These are phyloP conservation scores for Colletotrichum spaethianum DNA, from an alignment of 2,329 filamentous ascomycete species.

Conservation along the genomic window DNA sequence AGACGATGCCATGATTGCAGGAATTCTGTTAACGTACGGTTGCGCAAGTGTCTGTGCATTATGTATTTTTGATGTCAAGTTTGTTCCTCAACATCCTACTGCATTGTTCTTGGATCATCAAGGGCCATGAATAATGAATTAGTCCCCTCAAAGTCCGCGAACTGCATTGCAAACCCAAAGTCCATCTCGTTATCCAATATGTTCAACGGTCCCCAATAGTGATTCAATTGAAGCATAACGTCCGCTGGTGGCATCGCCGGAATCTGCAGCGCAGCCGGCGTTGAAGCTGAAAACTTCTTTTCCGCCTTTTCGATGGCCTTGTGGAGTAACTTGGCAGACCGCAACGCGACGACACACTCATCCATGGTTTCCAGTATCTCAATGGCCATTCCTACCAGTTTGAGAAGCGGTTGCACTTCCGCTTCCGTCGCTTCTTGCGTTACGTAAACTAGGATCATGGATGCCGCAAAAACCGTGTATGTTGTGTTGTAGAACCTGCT, in stretches of 20 bases:
- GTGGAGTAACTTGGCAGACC: constrained; percentile 46
- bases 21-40: too few species aligned
- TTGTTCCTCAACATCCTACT: background rate
- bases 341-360: constrained; percentile 47
- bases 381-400: constrained; percentile 45
- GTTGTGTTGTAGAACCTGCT: constrained; percentile 50
- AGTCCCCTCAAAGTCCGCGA: constrained; percentile 41
- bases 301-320: constrained; percentile 44
- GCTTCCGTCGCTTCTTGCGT: constrained; percentile 43
- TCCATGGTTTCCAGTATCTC: constrained; percentile 47
- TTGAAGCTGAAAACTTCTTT: constrained; percentile 33
- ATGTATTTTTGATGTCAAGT: background rate
- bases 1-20: background rate
- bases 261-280: constrained; percentile 12
- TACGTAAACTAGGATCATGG: constrained; percentile 48
- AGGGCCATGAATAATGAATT: constrained; percentile 32
- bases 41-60: background rate
- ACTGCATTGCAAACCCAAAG: constrained; percentile 43
- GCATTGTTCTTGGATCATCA: constrained; percentile 27
- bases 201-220: constrained; percentile 47
- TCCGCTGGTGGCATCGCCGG: constrained; percentile 37
- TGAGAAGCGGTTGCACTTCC: constrained; percentile 41
- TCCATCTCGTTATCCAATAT: constrained; percentile 46
- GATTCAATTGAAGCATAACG: constrained; percentile 41
- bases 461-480: constrained; percentile 49